Percentiles rank a stretch among this genome's conserved stretches.
These are phyloP conservation scores for Arthrocladium fulminans DNA, from an alignment of 2,329 filamentous ascomycete genomes.

Conservation along the genomic window DNA sequence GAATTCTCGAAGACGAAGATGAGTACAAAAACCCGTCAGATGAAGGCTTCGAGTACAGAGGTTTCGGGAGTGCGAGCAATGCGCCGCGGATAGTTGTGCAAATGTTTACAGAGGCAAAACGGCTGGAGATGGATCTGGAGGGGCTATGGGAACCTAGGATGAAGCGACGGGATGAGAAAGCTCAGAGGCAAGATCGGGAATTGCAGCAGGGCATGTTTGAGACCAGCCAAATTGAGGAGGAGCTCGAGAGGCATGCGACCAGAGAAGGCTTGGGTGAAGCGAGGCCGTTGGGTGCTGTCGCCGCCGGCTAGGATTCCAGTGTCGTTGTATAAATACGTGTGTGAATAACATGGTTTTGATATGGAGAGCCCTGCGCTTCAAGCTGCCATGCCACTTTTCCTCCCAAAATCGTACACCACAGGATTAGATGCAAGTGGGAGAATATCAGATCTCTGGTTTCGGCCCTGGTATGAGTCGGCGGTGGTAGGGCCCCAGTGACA, in stretches of 20 bases:
- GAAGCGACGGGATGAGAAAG: constrained; percentile 14
- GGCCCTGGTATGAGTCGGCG: too few species aligned
- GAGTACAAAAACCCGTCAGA: constrained; percentile 35
- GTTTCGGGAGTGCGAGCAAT: constrained; percentile 57
- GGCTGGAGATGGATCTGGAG: constrained; percentile 58
- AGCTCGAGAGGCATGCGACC: neutral
- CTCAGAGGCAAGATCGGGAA: constrained; percentile 11
- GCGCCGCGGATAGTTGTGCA: constrained; percentile 60
- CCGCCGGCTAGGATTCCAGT: neutral
- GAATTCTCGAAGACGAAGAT: constrained; percentile 23
- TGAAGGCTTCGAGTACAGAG: constrained; percentile 46
- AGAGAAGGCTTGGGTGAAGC: neutral
- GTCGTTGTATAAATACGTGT: too few species aligned
- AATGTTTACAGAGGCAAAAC: constrained; percentile 62
- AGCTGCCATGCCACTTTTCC: too few species aligned
- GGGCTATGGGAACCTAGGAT: constrained; percentile 47
- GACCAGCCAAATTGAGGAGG: constrained; percentile 5
- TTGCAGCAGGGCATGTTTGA: constrained; percentile 4
- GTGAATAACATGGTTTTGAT: too few species aligned
- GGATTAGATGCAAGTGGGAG: too few species aligned
- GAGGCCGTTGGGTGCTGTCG: neutral
- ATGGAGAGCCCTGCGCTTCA: too few species aligned
- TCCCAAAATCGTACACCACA: too few species aligned
- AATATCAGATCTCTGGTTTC: too few species aligned
- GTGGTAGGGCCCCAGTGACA: too few species aligned